Evolutionary conservation across 805 yeast species (phyloP).

Genomic region (Candida silvatica): DNA sequence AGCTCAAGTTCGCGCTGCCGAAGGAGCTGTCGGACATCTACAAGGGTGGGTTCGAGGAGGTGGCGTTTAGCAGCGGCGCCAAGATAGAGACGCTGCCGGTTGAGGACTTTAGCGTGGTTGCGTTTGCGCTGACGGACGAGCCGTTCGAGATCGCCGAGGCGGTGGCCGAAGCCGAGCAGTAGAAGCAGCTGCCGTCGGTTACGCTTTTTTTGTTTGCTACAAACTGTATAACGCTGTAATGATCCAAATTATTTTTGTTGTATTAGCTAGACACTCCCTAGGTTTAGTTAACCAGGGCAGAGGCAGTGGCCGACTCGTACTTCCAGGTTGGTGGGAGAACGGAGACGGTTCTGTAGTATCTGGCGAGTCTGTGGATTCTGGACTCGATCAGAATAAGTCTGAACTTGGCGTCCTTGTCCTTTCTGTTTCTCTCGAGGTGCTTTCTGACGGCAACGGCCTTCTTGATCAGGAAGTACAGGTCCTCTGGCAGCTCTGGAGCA

Average conservation of each 20-base stretch:
- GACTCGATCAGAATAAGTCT: constrained; percentile 99
- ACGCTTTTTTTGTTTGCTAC: no score
- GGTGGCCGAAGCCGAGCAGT: background rate
- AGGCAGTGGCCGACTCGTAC: constrained; percentile 99
- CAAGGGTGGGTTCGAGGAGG: constrained; percentile 7
- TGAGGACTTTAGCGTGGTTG: constrained; percentile 32
- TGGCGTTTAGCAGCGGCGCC: constrained; percentile 20
- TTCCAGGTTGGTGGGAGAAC: constrained; percentile 99
- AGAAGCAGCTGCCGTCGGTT: no score
- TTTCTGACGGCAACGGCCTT: constrained; percentile 99
- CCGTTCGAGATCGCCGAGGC: constrained; percentile 24
- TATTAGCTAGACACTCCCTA: background rate
- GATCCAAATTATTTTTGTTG: no score
- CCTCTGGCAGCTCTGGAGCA: constrained; percentile 99
- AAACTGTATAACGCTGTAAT: no score
- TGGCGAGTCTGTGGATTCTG: constrained; percentile 99
- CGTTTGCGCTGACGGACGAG: constrained; percentile 31
- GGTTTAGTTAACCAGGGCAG: constrained; percentile 92
- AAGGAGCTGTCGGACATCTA: constrained; percentile 23
- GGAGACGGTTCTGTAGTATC: constrained; percentile 99
- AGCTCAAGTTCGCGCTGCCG: constrained; percentile 33
- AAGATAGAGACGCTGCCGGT: constrained; percentile 24
- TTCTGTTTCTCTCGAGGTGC: constrained; percentile 99
- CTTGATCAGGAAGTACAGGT: constrained; percentile 97
- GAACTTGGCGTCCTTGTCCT: constrained; percentile 99